Evolutionary conservation across 306 rosid species (phyloP).

Genomic region (cucumber (Cucumis sativus)): Cucumber_9930_V3 NC_026656.2:3512001-3512500

Average conservation of each 20-base stretch:
- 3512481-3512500: slow-evolving; percentile 55
- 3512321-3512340: slow-evolving; percentile 50
- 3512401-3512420: slow-evolving; percentile 32
- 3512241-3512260: slow-evolving; percentile 22
- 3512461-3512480: slow-evolving; percentile 43
- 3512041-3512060: slow-evolving; percentile 44
- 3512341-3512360: slow-evolving; percentile 43
- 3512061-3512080: slow-evolving; percentile 56
- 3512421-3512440: slow-evolving; percentile 39
- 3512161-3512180: slow-evolving; percentile 38
- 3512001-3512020: slow-evolving; percentile 33
- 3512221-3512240: slow-evolving; percentile 24
- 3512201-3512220: slow-evolving; percentile 41
- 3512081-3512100: slow-evolving; percentile 27
- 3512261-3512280: slow-evolving; percentile 43
- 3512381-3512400: slow-evolving; percentile 51
- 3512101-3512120: slow-evolving; percentile 38
- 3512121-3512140: slow-evolving; percentile 37
- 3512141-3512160: slow-evolving; percentile 41
- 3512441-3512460: slow-evolving; percentile 55
- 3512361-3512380: slow-evolving; percentile 44
- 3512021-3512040: slow-evolving; percentile 31
- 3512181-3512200: slow-evolving; percentile 33
- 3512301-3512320: slow-evolving; percentile 24
- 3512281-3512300: slow-evolving; percentile 45